phyloP scores from a whole-genome alignment of 2,329 filamentous ascomycete species.

The Pseudocercospora musae region DNA sequence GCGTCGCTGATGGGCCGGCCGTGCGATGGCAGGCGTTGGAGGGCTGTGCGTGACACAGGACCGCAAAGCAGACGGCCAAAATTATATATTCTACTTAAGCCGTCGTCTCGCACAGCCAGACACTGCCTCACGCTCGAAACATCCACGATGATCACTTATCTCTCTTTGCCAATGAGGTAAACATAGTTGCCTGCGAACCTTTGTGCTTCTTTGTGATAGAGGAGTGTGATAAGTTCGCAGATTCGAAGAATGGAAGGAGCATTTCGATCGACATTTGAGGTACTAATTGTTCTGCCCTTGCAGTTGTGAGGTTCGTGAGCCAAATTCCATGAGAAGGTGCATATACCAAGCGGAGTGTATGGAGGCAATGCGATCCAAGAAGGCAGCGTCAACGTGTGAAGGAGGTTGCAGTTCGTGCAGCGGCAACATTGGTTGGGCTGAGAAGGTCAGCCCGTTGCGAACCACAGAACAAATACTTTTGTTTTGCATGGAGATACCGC shows the following conservation, averaged over 20 bases:
- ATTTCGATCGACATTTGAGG: not conserved
- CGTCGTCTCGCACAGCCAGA: no score
- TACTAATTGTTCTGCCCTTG: not conserved
- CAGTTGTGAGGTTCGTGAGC: not conserved
- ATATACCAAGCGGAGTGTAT: not conserved
- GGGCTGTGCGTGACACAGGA: no score
- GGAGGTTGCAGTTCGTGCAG: not conserved
- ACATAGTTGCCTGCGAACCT: not conserved
- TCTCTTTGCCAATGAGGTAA: not conserved
- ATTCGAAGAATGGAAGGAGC: no score
- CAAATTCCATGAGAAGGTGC: not conserved
- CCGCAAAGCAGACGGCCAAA: no score
- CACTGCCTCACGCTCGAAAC: no score
- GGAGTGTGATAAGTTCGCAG: no score
- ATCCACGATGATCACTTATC: not conserved
- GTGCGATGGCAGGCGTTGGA: not conserved
- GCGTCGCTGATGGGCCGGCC: not conserved
- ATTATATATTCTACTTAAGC: no score
- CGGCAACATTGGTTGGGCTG: not conserved
- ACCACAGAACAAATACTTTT: not conserved
- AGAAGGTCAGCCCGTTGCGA: not conserved
- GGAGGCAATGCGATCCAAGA: not conserved
- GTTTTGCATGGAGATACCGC: no score
- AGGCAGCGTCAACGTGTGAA: not conserved
- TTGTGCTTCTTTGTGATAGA: not conserved